These are phyloP conservation scores for Tolypocladium endophyticum DNA, from an alignment of 2,329 filamentous ascomycete species.

Conservation along the genomic window DNA sequence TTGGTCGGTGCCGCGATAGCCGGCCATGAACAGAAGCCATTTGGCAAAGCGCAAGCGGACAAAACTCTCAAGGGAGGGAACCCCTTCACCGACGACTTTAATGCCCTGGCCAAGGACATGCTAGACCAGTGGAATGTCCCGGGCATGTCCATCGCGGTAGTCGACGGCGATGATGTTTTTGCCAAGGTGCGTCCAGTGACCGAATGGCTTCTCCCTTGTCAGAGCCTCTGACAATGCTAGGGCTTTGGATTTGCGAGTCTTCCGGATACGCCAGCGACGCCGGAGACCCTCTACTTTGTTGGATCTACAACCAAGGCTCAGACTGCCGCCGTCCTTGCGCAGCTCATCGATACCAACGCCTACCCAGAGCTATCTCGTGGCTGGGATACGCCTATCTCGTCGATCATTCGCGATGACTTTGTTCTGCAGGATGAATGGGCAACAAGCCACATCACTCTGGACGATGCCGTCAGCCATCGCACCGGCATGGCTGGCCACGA, in stretches of 20 bases:
- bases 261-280: conserved; percentile 28
- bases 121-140: conserved; percentile 16
- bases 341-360: conserved; percentile 34
- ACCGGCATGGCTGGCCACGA: conserved; percentile 32
- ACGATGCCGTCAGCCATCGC: background rate
- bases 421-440: background rate
- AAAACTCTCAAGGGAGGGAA: background rate
- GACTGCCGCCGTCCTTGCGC: conserved; percentile 37
- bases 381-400: conserved; percentile 36
- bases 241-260: conserved; percentile 18
- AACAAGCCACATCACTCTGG: conserved; percentile 31
- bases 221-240: conserved; percentile 4
- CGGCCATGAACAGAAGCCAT: background rate
- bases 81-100: conserved; percentile 9
- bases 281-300: conserved; percentile 41
- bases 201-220: background rate
- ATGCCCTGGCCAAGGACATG: conserved; percentile 3
- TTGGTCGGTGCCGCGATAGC: background rate
- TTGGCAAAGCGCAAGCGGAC: background rate
- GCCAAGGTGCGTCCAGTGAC: conserved; percentile 9
- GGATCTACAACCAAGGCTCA: conserved; percentile 48
- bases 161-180: conserved; percentile 15
- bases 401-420: conserved; percentile 13
- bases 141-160: conserved; percentile 15
- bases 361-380: conserved; percentile 18